Base-by-base conservation (phyloP, 345 rosid genomes). In the Salix arbutifolia region DNA sequence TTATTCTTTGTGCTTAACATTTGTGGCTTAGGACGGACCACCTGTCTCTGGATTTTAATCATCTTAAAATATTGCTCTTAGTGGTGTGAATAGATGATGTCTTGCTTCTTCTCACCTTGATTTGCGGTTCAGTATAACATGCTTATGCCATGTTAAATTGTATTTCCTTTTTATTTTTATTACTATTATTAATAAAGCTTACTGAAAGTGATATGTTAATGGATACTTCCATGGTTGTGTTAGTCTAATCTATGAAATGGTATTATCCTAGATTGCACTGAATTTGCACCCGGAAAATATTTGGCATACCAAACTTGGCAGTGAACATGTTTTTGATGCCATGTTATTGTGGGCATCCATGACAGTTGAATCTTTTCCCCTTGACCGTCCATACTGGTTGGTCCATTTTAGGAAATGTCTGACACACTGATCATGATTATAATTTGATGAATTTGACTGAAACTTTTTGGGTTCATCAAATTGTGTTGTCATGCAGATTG, bases 401-500 rank as follows among this genome's bases (percentile, higher is more conserved):
- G 38, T 38, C n/a, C 66, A 25, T n/a, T 50, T 56, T 38, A 35
- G 6, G 37, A 11, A 16, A n/a, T 23, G 30, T 68, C 74, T 26
- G 73, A 12, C 50, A 33, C 30, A 19, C 58, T 64, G 40, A 73
- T 53, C 35, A 46, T 46, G 62, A 37, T 40, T 38, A 37, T 72
- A 18, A 56, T 73, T 44, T 38, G 69, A 48, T 68, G 48, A 37
- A 18, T 72, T 71, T 73, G 61, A 56, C 76, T 53, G 46, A 31
- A 40, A 73, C 38, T 66, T 19, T 56, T 46, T 62, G 76, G 65
- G 64, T 52, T 37, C 18, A 18, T 82, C 69, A n/a, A 78, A 62
- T 65, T 84, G 7, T 74, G 40, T 25, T 76, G n/a, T n/a, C 12
- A 10, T 80, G 83, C 89, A 96, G 98, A 80, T 96, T 74, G 91